phyloP scores from a whole-genome alignment of 192 early-diverging fungal species.

The Phycomyces nitens region DNA sequence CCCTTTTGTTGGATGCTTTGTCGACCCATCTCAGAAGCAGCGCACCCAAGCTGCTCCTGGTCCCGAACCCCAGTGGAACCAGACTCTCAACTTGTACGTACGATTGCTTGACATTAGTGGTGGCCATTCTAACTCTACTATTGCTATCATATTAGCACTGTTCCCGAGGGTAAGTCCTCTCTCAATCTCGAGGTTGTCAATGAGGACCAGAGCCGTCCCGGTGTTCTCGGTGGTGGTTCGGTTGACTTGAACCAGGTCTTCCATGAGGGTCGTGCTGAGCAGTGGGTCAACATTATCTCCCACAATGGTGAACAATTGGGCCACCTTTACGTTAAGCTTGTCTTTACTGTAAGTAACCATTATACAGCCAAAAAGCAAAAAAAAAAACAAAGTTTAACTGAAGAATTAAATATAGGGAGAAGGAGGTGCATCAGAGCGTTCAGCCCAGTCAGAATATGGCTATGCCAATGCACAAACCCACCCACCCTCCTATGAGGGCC shows the following conservation, averaged over 20 bases:
- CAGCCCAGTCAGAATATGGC: too few relatives aligned
- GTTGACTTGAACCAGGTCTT: conserved; percentile 8
- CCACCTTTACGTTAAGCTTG: conserved; percentile 1
- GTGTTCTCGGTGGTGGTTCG: conserved; percentile 19
- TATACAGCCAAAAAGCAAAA: background rate
- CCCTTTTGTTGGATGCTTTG: conserved; percentile 32
- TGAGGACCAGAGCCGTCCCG: conserved; percentile 19
- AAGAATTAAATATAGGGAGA: background rate
- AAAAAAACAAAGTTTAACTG: background rate
- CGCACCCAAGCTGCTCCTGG: conserved; percentile 28
- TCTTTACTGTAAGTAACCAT: conserved; percentile 9
- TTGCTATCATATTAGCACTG: conserved; percentile 26
- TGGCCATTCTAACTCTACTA: too few relatives aligned
- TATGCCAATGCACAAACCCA: background rate
- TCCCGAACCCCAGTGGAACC: conserved; percentile 23
- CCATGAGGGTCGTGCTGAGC: conserved; percentile 9
- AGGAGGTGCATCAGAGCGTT: too few relatives aligned
- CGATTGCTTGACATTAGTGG: too few relatives aligned
- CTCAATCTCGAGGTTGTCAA: conserved; percentile 35
- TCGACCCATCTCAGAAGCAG: conserved; percentile 30
- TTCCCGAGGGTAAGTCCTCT: conserved; percentile 13
- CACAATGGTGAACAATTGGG: conserved; percentile 6
- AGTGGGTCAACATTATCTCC: conserved; percentile 2
- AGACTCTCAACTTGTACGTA: conserved; percentile 28
- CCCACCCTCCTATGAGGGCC: background rate